phyloP scores from a whole-genome alignment of 2,329 filamentous ascomycete genomes.

The Aulographum hederae region DNA sequence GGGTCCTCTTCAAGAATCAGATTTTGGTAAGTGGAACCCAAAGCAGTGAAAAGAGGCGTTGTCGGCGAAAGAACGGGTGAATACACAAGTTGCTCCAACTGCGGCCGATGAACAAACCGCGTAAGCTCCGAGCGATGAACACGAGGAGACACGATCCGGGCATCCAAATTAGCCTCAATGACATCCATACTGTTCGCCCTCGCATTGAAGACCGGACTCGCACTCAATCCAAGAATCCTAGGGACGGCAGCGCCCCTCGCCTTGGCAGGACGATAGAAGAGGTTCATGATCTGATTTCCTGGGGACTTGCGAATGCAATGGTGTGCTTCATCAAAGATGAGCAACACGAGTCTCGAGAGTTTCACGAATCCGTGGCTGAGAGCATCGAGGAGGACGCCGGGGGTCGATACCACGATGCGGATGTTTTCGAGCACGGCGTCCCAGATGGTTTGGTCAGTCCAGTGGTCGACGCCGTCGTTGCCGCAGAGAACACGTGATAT shows the following conservation, averaged over 20 bases:
- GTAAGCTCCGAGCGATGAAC: conserved; percentile 51
- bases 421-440: conserved; percentile 43
- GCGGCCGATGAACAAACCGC: conserved; percentile 48
- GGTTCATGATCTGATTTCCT: conserved; percentile 52
- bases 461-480: conserved; percentile 50
- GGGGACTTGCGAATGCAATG: conserved; percentile 48
- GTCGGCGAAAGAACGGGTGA: too few relatives aligned
- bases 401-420: conserved; percentile 60
- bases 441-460: conserved; percentile 53
- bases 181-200: conserved; percentile 14
- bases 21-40: too few relatives aligned
- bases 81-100: conserved; percentile 24
- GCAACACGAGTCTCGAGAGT: conserved; percentile 42
- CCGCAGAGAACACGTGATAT: conserved; percentile 48
- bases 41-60: too few relatives aligned
- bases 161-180: conserved; percentile 53
- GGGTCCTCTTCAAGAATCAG: too few relatives aligned
- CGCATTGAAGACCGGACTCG: conserved; percentile 54
- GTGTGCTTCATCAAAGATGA: conserved; percentile 80
- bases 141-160: conserved; percentile 50
- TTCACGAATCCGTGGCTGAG: conserved; percentile 55
- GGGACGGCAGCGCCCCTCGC: conserved; percentile 27
- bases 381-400: conserved; percentile 57
- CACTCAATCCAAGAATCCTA: conserved; percentile 59
- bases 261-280: conserved; percentile 43